These are phyloP conservation scores for Cyathus striatus DNA, from an alignment of 768 basidiomycete species.

Conservation along the genomic window DNA sequence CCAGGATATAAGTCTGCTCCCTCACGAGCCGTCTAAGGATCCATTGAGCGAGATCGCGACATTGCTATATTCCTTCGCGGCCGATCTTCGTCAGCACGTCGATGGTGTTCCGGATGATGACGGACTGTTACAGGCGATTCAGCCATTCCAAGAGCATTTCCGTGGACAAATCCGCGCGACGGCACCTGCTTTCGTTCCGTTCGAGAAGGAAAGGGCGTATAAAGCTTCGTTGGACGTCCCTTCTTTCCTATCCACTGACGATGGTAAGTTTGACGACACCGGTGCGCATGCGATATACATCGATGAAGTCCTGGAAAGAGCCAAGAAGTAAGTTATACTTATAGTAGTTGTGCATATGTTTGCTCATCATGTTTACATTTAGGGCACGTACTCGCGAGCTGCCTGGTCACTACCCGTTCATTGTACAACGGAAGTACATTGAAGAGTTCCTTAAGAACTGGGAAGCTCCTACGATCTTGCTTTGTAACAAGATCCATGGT, in stretches of 20 bases:
- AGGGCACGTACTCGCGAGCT: conserved; percentile 62
- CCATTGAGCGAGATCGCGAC: conserved; percentile 52
- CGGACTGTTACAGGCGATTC: conserved; percentile 54
- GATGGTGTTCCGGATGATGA: conserved; percentile 47
- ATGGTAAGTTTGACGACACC: conserved; percentile 8
- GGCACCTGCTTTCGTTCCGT: conserved; percentile 56
- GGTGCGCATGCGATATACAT: conserved; percentile 13
- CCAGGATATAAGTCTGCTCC: conserved; percentile 23
- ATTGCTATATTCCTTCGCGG: conserved; percentile 40
- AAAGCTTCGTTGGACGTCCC: conserved; percentile 10
- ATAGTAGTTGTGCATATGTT: not conserved
- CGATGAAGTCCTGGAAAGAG: conserved; percentile 17
- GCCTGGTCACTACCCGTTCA: conserved; percentile 52
- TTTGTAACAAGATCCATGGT: conserved; percentile 30
- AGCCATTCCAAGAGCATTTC: conserved; percentile 43
- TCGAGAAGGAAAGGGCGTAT: conserved; percentile 14
- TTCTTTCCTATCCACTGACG: conserved; percentile 14
- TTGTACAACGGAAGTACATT: conserved; percentile 43
- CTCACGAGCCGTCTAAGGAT: conserved; percentile 49
- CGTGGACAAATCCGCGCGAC: conserved; percentile 41
- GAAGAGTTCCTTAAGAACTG: conserved; percentile 32
- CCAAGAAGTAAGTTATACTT: conserved; percentile 10
- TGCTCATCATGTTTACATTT: not conserved
- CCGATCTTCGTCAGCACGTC: conserved; percentile 37
- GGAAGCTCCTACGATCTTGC: conserved; percentile 29